These are phyloP conservation scores for Kokia cookei DNA, from an alignment of 441 rosid species.

Conservation along the genomic window DNA sequence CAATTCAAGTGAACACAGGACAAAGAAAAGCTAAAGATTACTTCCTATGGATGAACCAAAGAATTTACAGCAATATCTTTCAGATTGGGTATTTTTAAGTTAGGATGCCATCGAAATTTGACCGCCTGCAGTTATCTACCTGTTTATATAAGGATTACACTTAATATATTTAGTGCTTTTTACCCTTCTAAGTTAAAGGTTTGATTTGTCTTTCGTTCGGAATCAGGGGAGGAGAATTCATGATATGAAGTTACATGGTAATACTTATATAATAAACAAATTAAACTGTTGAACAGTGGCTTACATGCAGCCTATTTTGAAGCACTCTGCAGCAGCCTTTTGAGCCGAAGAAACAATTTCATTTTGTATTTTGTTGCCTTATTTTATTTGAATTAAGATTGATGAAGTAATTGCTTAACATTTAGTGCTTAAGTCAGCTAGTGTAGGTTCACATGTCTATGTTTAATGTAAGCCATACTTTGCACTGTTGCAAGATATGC, in stretches of 20 bases:
- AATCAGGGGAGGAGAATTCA: neutral
- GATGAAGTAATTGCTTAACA: too few relatives aligned
- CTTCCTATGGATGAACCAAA: neutral
- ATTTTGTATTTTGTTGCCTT: too few relatives aligned
- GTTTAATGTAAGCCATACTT: too few relatives aligned
- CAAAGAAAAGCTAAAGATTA: neutral
- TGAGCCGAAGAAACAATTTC: too few relatives aligned
- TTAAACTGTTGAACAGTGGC: neutral
- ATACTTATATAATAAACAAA: neutral
- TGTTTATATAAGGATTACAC: neutral
- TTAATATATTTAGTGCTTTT: neutral
- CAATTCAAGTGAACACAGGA: neutral
- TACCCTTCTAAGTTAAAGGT: neutral
- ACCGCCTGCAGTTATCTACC: neutral
- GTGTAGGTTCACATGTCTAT: too few relatives aligned
- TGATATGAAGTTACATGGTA: neutral
- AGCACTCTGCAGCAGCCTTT: too few relatives aligned
- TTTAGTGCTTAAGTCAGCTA: too few relatives aligned
- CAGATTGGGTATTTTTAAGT: neutral
- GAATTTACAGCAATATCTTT: neutral
- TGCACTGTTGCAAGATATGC: too few relatives aligned
- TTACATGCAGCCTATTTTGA: too few relatives aligned
- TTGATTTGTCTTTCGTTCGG: neutral
- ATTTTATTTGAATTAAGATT: too few relatives aligned
- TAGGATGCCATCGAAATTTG: neutral